phyloP scores from a whole-genome alignment of 2,329 filamentous ascomycete genomes.

The Graphilbum sp. region DNA sequence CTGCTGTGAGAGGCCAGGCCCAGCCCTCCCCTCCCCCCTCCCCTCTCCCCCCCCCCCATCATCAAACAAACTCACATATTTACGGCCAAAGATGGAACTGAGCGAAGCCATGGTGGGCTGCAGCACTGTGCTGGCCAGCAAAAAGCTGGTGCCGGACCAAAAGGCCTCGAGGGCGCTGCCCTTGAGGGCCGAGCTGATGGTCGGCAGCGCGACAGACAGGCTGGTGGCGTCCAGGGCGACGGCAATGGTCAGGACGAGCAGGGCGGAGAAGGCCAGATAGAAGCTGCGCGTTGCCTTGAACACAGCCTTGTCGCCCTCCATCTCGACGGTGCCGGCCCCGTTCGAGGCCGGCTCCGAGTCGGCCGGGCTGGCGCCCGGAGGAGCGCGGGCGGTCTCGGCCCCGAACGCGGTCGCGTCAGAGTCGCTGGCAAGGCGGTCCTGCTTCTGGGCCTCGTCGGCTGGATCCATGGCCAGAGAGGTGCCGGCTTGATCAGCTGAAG shows the following conservation, averaged over 20 bases:
- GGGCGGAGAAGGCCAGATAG: constrained; percentile 30
- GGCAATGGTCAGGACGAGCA: constrained; percentile 40
- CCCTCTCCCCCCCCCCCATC: too few species aligned
- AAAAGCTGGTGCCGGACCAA: constrained; percentile 55
- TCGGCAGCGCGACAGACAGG: constrained; percentile 41
- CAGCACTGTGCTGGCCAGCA: constrained; percentile 45
- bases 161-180: constrained; percentile 46
- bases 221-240: constrained; percentile 50
- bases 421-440: background rate
- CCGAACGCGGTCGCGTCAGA: constrained; percentile 2
- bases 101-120: constrained; percentile 27
- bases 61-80: constrained; percentile 9
- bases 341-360: background rate
- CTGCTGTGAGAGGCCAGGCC: too few species aligned
- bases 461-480: background rate
- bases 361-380: background rate
- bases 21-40: too few species aligned
- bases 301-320: constrained; percentile 9
- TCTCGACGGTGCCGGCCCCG: constrained; percentile 8
- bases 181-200: constrained; percentile 30
- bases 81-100: constrained; percentile 10
- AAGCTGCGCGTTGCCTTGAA: constrained; percentile 21
- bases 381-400: too few species aligned
- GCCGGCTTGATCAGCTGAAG: too few species aligned
- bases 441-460: background rate